Base-by-base conservation (phyloP, 176 grass and related monocot genomes). In the Ampelocalamus luodianensis region DNA sequence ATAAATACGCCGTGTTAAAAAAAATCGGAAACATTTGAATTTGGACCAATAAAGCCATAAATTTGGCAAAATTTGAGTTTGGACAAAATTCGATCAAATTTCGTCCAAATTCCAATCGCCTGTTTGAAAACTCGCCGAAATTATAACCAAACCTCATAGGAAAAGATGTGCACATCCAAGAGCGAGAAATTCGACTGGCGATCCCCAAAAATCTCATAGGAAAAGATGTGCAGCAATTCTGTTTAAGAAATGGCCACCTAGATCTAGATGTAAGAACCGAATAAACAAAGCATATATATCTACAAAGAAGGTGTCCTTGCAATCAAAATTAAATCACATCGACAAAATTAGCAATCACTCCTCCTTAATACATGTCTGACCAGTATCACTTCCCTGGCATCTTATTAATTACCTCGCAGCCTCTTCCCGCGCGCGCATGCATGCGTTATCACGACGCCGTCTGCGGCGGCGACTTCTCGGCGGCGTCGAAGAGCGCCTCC, bases 401-500 rank as follows among this genome's bases (percentile, higher is more conserved):
- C n/a, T 48, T 51, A 72, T 17, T 46, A 17, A 17, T 48, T 48
- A 48, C 36, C 36, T 22, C 66, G 26, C 12, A 42, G 15, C 68
- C 42, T 71, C 68, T 71, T 71, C 68, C 40, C 22, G 43, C 23
- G 23, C 43, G 43, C 3, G 14, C 63, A 11, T 62, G 23, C 23
- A 5, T 6, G 22, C 59, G 4, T 14, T 40, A 72, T 76, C 60
- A 76, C 32, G 71, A 22, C 71, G 39, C 11, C 53, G 24, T 0
- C 70, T 6, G 24, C 14, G 58, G 70, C 17, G 61, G 1, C 45
- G 45, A 20, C 4, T 44, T 17, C 48, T 37, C 12, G 32, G 3
- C 38, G 38, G 4, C 18, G 37, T 90, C 83, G 68, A 95, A 95
- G 61, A 95, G 87, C 29, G 63, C 86, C 77, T 93, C 88, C 82